phyloP scores from a whole-genome alignment of 139 green algal species.

The Microglena sp. region DNA sequence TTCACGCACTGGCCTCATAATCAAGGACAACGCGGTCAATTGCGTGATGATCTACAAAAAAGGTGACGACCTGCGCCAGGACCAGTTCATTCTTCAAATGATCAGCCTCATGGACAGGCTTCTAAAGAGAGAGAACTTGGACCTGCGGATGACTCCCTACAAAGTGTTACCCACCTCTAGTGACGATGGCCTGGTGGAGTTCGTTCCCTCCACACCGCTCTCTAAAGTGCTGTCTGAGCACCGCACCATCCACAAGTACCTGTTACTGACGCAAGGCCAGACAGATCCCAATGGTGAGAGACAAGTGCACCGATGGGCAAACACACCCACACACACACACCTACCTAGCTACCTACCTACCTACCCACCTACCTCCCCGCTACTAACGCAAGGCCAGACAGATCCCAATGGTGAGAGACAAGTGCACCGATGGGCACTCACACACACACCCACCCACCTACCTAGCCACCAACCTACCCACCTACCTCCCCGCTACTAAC shows the following conservation, averaged over 20 bases:
- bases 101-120: slow-evolving; percentile 93
- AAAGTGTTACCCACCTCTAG: slow-evolving; percentile 71
- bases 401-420: too few species aligned
- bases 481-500: slow-evolving; percentile 64
- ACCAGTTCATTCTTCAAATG: slow-evolving; percentile 75
- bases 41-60: slow-evolving; percentile 93
- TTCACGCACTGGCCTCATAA: not conserved
- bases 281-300: slow-evolving; percentile 17
- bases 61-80: slow-evolving; percentile 93
- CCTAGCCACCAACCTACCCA: too few species aligned
- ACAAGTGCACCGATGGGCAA: too few species aligned
- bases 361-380: too few species aligned
- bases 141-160: slow-evolving; percentile 88
- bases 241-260: slow-evolving; percentile 71
- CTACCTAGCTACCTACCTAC: too few species aligned
- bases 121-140: slow-evolving; percentile 89
- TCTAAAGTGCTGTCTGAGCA: slow-evolving; percentile 72
- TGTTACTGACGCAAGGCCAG: slow-evolving; percentile 39
- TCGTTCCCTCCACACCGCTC: slow-evolving; percentile 69
- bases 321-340: too few species aligned
- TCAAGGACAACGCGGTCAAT: slow-evolving; percentile 14
- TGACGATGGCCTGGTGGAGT: slow-evolving; percentile 90
- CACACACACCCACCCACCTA: too few species aligned
- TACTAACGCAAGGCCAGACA: too few species aligned
- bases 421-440: too few species aligned